Conservation (phyloP, 352 stramenopile genomes). For the Globisporangium camurandrum region DNA sequence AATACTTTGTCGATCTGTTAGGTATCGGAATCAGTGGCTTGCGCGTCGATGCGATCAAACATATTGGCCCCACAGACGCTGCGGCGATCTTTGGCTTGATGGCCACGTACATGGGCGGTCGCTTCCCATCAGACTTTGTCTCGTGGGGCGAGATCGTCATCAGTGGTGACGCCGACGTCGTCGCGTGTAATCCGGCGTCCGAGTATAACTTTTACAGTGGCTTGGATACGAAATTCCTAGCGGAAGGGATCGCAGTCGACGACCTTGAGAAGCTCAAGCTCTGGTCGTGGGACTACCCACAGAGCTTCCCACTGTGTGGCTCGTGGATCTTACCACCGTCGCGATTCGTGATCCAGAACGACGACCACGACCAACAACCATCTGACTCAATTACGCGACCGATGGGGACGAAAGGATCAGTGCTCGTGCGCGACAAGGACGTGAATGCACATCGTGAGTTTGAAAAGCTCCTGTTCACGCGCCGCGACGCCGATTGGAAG, state of each 20-base stretch:
- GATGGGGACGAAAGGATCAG: constrained; percentile 46
- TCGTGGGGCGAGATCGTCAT: constrained; percentile 49
- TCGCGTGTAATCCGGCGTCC: constrained; percentile 46
- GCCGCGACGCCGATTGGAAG: constrained; percentile 49
- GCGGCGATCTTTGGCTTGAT: constrained; percentile 43
- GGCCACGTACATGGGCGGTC: constrained; percentile 51
- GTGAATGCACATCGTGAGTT: constrained; percentile 48
- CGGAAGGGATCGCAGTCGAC: constrained; percentile 32
- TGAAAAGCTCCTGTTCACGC: constrained; percentile 46
- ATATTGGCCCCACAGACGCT: constrained; percentile 44
- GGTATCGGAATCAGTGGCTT: constrained; percentile 64
- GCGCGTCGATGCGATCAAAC: constrained; percentile 57
- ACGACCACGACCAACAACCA: constrained; percentile 66
- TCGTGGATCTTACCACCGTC: constrained; percentile 54
- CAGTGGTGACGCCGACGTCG: constrained; percentile 23
- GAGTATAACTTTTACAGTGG: constrained; percentile 63
- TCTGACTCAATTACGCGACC: constrained; percentile 36
- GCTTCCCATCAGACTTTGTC: constrained; percentile 48
- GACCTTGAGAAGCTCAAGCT: constrained; percentile 75
- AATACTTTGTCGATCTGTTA: constrained; percentile 66
- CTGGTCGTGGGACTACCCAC: constrained; percentile 69
- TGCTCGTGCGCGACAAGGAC: constrained; percentile 47
- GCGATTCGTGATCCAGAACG: constrained; percentile 69
- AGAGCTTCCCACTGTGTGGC: constrained; percentile 39
- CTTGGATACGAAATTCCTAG: constrained; percentile 32